Evolutionary conservation across 768 basidiomycete genomes (phyloP).

Genomic region (Suillus ampliporus): DNA sequence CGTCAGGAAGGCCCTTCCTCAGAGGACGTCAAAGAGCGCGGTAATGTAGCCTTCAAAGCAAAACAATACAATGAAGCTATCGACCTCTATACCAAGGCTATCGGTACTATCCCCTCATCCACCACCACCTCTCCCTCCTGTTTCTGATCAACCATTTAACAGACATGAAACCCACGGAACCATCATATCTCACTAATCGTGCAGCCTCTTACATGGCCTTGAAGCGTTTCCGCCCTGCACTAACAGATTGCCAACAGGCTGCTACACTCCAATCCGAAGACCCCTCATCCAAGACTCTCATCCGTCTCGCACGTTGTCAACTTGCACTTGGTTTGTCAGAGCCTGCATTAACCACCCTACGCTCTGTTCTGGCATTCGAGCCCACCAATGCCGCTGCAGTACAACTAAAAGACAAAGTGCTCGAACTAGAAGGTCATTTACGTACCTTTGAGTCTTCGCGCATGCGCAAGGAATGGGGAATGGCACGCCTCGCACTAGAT

Average conservation of each 20-base stretch:
- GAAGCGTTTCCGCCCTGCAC: slow-evolving; percentile 75
- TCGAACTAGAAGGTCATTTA: slow-evolving; percentile 67
- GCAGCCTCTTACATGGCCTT: slow-evolving; percentile 86
- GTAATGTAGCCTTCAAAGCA: slow-evolving; percentile 77
- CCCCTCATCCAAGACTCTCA: slow-evolving; percentile 77
- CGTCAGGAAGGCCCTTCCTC: slow-evolving; percentile 43
- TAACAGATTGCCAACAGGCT: slow-evolving; percentile 82
- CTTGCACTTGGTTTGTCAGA: slow-evolving; percentile 75
- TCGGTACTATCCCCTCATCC: slow-evolving; percentile 48
- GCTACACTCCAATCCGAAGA: slow-evolving; percentile 62
- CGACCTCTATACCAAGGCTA: slow-evolving; percentile 76
- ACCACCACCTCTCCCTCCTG: slow-evolving; percentile 26
- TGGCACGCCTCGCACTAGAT: slow-evolving; percentile 81
- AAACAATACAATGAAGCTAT: slow-evolving; percentile 71
- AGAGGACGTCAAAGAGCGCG: slow-evolving; percentile 73
- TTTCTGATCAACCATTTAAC: slow-evolving; percentile 13
- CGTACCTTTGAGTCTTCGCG: slow-evolving; percentile 64
- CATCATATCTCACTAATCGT: slow-evolving; percentile 83
- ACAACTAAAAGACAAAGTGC: slow-evolving; percentile 65
- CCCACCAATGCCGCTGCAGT: slow-evolving; percentile 62
- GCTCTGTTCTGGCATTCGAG: slow-evolving; percentile 65
- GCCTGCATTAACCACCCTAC: slow-evolving; percentile 69
- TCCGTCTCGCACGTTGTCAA: slow-evolving; percentile 85
- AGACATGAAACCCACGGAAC: slow-evolving; percentile 69
- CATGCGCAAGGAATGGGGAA: slow-evolving; percentile 70